Percentiles rank a stretch among this genome's conserved stretches.
Conservation (phyloP, 2,329 filamentous ascomycete species). For the Sordariomycetes sp. region DNA sequence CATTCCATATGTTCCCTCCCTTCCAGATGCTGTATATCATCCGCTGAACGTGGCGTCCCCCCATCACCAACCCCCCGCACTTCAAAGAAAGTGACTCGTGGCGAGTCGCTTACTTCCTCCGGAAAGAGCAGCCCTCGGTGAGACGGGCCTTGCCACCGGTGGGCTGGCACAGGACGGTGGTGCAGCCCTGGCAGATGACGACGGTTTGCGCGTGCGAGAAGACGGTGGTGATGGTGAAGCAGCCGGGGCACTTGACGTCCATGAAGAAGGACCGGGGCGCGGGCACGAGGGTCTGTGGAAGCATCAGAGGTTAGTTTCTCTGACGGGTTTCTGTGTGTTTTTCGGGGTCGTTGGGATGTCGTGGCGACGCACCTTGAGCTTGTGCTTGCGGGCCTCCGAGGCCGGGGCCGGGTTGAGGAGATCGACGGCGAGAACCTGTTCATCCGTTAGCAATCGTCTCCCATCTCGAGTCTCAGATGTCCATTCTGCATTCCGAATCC, state of each 20-base stretch:
- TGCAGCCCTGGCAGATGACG: conserved; percentile 99
- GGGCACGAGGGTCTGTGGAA: conserved; percentile 72
- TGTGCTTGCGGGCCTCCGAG: conserved; percentile 99
- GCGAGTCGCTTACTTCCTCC: conserved; percentile 79
- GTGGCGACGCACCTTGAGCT: conserved; percentile 76
- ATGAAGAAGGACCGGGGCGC: conserved; percentile 99
- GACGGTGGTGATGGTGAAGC: conserved; percentile 99
- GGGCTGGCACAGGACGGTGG: conserved; percentile 97
- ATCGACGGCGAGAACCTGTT: conserved; percentile 98
- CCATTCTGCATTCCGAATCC: neutral
- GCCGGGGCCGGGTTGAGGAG: conserved; percentile 97
- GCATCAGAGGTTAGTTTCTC: conserved; percentile 8
- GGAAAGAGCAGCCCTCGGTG: conserved; percentile 99
- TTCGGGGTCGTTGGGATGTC: conserved; percentile 7
- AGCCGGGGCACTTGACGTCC: conserved; percentile 99
- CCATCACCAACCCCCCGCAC: conserved; percentile 25
- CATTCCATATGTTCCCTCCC: too few species aligned
- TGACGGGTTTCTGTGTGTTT: conserved; percentile 11
- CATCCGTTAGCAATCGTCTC: neutral
- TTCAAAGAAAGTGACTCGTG: neutral
- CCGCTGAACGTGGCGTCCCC: conserved; percentile 20
- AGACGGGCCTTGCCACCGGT: conserved; percentile 98
- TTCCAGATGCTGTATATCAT: neutral
- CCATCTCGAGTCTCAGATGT: neutral
- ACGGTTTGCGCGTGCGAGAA: conserved; percentile 99